phyloP scores from a whole-genome alignment of 331 rosid genomes.

The Saraca asoca region DNA sequence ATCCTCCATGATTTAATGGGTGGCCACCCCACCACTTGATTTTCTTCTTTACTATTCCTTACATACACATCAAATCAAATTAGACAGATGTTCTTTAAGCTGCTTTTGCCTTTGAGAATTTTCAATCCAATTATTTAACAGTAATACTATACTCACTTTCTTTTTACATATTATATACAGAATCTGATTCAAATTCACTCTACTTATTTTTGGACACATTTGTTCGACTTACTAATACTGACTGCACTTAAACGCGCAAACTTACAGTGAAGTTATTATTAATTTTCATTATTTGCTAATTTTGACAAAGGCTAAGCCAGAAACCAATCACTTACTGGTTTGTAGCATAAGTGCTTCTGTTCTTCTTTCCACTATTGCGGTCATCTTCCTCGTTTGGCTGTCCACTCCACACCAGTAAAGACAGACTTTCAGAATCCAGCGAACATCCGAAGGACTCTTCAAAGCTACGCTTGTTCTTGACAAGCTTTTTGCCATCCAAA shows the following conservation, averaged over 20 bases:
- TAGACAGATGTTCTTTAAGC: not conserved
- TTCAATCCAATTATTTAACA: no score
- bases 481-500: slow-evolving; percentile 32
- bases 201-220: no score
- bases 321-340: slow-evolving; percentile 49
- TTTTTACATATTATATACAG: no score
- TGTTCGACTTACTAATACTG: no score
- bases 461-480: slow-evolving; percentile 57
- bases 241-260: no score
- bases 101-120: no score
- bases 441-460: slow-evolving; percentile 54
- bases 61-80: not conserved
- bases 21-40: slow-evolving; percentile 86
- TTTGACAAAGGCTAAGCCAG: not conserved
- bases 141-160: no score
- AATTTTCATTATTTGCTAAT: not conserved
- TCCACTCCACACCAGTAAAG: slow-evolving; percentile 65
- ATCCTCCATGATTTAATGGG: slow-evolving; percentile 79
- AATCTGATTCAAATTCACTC: no score
- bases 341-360: slow-evolving; percentile 35
- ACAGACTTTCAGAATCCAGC: slow-evolving; percentile 27
- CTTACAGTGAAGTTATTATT: not conserved
- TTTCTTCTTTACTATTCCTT: slow-evolving; percentile 49
- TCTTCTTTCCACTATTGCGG: slow-evolving; percentile 37
- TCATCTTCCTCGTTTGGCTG: slow-evolving; percentile 73